Conservation (phyloP, 345 rosid species). For the Lepidium didymum region DNA sequence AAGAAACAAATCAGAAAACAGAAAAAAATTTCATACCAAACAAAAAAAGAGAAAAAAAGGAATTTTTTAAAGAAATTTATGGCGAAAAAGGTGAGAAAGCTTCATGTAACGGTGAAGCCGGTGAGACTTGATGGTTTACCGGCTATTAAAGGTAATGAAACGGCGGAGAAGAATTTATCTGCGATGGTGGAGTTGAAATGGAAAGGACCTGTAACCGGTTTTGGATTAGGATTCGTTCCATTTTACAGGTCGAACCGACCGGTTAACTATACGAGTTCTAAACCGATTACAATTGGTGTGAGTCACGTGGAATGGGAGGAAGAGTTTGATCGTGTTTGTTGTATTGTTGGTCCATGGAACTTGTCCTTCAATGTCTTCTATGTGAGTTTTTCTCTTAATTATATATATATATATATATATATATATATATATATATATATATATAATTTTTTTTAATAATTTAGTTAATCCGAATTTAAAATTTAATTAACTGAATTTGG, state of each 20-base stretch:
- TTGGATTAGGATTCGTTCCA: conserved; percentile 25
- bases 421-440: no score
- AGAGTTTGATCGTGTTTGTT: conserved; percentile 22
- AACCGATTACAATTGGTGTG: conserved; percentile 2
- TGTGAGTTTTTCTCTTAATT: conserved; percentile 22
- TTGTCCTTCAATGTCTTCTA: conserved; percentile 18
- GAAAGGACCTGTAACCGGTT: conserved; percentile 33
- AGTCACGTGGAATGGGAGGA: conserved; percentile 26
- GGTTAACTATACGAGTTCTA: conserved; percentile 8
- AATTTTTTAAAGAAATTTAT: conserved; percentile 2
- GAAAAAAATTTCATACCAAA: no score
- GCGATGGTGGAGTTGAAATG: conserved; percentile 27
- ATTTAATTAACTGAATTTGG: not conserved
- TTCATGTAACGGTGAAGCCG: conserved; percentile 30
- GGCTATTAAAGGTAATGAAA: not conserved
- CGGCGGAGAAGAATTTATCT: not conserved
- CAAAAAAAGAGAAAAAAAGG: not conserved
- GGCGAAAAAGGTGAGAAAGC: conserved; percentile 31
- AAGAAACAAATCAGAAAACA: not conserved
- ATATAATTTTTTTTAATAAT: no score
- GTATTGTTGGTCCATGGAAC: conserved; percentile 29
- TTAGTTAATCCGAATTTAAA: not conserved
- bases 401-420: no score
- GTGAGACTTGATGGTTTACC: conserved; percentile 29
- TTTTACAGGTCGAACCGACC: conserved; percentile 25